Conservation (phyloP, 768 basidiomycete genomes). For the Exidia glandulosa region DNA sequence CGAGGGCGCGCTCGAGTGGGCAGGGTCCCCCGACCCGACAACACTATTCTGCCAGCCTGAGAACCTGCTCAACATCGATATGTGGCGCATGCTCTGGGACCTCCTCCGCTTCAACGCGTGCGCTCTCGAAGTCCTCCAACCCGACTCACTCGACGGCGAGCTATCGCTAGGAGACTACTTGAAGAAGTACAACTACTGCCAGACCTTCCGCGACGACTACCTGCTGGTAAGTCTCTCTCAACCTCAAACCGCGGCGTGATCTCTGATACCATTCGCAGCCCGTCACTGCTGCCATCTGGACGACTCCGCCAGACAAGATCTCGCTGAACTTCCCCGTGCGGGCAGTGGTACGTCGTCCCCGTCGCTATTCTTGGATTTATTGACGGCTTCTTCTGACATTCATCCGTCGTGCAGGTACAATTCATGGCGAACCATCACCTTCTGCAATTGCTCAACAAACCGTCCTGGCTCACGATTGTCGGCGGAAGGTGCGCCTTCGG, state of each 20-base stretch:
- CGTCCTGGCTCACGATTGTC: conserved; percentile 23
- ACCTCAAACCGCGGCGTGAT: no score
- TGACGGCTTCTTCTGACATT: no score
- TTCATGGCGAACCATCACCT: conserved; percentile 27
- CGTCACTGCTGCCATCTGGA: conserved; percentile 28
- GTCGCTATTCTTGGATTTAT: no score
- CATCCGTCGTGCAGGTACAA: no score
- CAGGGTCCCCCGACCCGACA: conserved; percentile 42
- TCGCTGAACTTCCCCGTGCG: conserved; percentile 24
- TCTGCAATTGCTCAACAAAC: conserved; percentile 21
- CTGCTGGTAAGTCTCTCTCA: conserved; percentile 59
- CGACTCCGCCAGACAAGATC: conserved; percentile 22
- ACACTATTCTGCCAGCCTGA: conserved; percentile 58
- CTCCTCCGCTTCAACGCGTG: conserved; percentile 67
- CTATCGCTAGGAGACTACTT: conserved; percentile 45
- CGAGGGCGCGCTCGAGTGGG: conserved; percentile 63
- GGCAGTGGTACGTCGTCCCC: conserved; percentile 20
- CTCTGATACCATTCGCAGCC: no score
- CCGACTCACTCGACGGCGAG: conserved; percentile 6
- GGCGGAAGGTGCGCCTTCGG: conserved; percentile 22
- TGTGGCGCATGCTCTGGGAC: conserved; percentile 68
- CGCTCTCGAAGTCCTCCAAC: conserved; percentile 36
- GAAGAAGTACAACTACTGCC: conserved; percentile 52
- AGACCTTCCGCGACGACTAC: conserved; percentile 61
- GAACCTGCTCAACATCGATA: conserved; percentile 48